Percentiles rank a stretch among this genome's conserved stretches.
These are phyloP conservation scores for Candida andamanensis DNA, from an alignment of 805 yeast species.

Conservation along the genomic window DNA sequence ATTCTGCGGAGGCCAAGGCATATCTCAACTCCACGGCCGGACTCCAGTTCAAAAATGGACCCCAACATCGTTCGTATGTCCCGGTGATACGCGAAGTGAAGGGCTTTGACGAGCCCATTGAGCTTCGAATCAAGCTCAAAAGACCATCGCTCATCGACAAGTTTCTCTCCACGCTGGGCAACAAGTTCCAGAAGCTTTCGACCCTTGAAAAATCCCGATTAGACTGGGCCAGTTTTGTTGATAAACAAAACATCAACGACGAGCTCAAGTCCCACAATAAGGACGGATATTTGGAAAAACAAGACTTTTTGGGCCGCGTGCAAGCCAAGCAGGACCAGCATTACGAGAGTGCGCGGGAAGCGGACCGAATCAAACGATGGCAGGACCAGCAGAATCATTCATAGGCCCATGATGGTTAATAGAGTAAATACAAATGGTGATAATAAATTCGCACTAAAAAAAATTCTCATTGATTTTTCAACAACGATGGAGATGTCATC, in stretches of 20 bases:
- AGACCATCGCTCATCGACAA: slow-evolving; percentile 74
- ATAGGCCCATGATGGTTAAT: background rate
- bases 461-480: too few relatives aligned
- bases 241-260: slow-evolving; percentile 74
- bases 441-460: too few relatives aligned
- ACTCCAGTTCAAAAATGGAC: slow-evolving; percentile 11
- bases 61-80: slow-evolving; percentile 22
- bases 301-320: slow-evolving; percentile 79
- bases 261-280: slow-evolving; percentile 78
- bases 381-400: slow-evolving; percentile 7
- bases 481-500: slow-evolving; percentile 5
- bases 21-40: slow-evolving; percentile 55
- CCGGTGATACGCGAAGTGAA: slow-evolving; percentile 29
- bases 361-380: slow-evolving; percentile 21
- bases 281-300: slow-evolving; percentile 87
- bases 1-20: slow-evolving; percentile 85
- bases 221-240: slow-evolving; percentile 95
- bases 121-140: slow-evolving; percentile 55
- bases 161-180: slow-evolving; percentile 57
- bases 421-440: background rate
- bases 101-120: slow-evolving; percentile 27
- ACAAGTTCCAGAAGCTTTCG: slow-evolving; percentile 69
- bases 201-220: slow-evolving; percentile 89
- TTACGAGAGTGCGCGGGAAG: slow-evolving; percentile 39
- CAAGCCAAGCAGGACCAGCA: slow-evolving; percentile 53